Conservation (phyloP, 306 rosid genomes). For the Glycine soja region DNA sequence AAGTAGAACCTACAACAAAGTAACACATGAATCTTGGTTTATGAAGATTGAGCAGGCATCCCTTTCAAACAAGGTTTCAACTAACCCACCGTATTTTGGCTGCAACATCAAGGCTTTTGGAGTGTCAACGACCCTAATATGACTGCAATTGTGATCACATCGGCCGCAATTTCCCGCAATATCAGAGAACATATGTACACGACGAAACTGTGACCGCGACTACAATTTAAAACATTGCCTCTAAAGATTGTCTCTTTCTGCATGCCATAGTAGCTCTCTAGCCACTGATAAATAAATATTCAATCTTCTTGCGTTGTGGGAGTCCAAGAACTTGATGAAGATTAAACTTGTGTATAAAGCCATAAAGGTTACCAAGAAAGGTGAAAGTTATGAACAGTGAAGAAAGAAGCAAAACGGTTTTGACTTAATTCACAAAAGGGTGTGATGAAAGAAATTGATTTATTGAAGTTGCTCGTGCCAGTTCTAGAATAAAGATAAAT, state of each 20-base stretch:
- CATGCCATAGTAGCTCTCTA: conserved; percentile 28
- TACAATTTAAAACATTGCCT: not conserved
- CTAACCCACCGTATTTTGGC: not conserved
- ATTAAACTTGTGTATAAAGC: not conserved
- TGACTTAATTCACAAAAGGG: not conserved
- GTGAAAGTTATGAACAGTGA: conserved; percentile 31
- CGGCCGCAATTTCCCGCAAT: too few relatives aligned
- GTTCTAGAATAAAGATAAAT: not conserved
- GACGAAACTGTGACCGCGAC: not conserved
- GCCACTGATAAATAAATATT: conserved; percentile 34
- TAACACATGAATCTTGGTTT: not conserved
- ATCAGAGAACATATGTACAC: too few relatives aligned
- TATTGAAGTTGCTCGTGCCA: conserved; percentile 11
- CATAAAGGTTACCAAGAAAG: conserved; percentile 37
- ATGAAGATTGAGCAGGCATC: conserved; percentile 28
- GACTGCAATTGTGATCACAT: too few relatives aligned
- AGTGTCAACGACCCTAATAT: too few relatives aligned
- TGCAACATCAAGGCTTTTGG: not conserved
- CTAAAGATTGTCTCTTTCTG: conserved; percentile 46
- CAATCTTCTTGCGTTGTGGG: conserved; percentile 9
- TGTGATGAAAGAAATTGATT: not conserved
- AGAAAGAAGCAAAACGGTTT: conserved; percentile 18
- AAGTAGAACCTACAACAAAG: not conserved
- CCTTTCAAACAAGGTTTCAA: not conserved
- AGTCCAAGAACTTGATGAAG: conserved; percentile 38